Base-by-base conservation (phyloP, 805 yeast species). In the Sporopachydermia lactativora region DNA sequence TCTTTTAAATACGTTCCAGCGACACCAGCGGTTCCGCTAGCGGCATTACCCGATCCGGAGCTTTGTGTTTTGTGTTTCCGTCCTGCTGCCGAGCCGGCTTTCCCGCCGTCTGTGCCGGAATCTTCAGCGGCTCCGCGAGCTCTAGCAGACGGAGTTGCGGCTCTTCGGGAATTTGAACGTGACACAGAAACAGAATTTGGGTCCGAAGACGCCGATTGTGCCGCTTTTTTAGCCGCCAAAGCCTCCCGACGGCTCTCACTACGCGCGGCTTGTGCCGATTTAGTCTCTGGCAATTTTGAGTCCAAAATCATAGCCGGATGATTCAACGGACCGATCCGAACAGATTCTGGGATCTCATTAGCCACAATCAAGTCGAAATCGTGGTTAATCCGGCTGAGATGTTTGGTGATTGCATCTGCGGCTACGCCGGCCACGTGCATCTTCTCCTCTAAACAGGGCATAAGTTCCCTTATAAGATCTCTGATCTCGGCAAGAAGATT, bases 341-440 rank as follows among this genome's bases (percentile, higher is more conserved):
- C 66, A 34, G 66, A 60, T 46, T 79, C 81, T 1, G 97, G 96
- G 18, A 92, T 77, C 60, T 92, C 98, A 50, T 77, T 75, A 42
- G 70, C 64, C 38, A 80, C 61, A 17, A 89, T 81, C 38, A 79
- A 64, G 38, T 81, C 81, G 62, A 75, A 88, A 53, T 83, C 94
- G 49, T 80, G 74, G 53, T 88, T 82, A 47, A 92, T 68, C 40
- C 96, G 67, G 40, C 66, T 69, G 42, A 84, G 61, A 52, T 84
- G 81, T 43, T 77, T 74, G 19, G 68, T 62, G 37, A 86, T 69
- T 8, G 78, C 70, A 50, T 88, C 96, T 19, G 83, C 71, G 16
- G 96, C 96, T 34, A 84, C 78, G 1, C 89, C 79, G 3, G 96
- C 89, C 35, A 92, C 96, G 57, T 89, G 96, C 94, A 92, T 85